Conservation (phyloP, 2,329 filamentous ascomycete genomes). For the Gnomoniopsis sp. region DNA sequence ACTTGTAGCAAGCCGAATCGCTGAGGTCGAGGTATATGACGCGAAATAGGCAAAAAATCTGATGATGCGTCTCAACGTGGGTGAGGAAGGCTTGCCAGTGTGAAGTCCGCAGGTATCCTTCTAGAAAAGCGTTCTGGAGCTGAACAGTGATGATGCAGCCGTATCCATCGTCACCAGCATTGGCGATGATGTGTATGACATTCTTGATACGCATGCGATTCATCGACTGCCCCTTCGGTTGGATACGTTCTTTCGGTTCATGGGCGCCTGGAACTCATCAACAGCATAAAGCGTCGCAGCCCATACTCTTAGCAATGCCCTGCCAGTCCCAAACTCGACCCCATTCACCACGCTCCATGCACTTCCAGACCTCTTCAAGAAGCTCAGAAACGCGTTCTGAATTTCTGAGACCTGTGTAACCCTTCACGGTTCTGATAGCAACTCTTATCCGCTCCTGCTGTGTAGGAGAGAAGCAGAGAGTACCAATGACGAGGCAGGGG, state of each 20-base stretch:
- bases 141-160: no score
- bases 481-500: conserved; percentile 58
- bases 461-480: conserved; percentile 50
- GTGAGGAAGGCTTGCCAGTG: neutral
- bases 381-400: conserved; percentile 51
- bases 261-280: conserved; percentile 17
- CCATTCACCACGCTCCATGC: conserved; percentile 58
- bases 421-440: conserved; percentile 48
- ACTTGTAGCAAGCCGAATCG: neutral
- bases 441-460: conserved; percentile 52
- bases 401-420: conserved; percentile 59
- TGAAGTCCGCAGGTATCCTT: no score
- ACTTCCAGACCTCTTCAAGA: conserved; percentile 56
- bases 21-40: neutral
- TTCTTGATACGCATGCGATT: neutral
- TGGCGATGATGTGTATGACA: neutral
- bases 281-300: conserved; percentile 53
- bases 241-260: neutral
- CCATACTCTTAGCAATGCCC: conserved; percentile 48
- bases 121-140: no score
- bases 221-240: neutral
- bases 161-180: no score
- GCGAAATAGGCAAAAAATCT: neutral
- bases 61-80: neutral
- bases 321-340: conserved; percentile 63